A percentile compares a stretch with the other conserved stretches of the same genome.
Conservation (phyloP, 768 basidiomycete species). For the Lactifluus rugatus region DNA sequence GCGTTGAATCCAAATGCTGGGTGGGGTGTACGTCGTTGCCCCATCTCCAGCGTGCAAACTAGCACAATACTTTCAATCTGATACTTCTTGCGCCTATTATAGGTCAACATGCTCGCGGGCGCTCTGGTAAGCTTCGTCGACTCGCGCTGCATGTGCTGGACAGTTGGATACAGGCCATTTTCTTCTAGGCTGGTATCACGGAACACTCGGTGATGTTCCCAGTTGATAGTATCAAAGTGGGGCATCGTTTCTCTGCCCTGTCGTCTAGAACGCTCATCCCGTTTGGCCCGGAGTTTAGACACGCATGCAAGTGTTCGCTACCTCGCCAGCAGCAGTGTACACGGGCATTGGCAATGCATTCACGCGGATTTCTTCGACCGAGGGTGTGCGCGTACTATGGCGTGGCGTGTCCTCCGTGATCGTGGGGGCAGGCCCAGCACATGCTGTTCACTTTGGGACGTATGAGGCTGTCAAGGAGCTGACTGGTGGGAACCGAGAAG, state of each 20-base stretch:
- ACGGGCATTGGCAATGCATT: slow-evolving; percentile 87
- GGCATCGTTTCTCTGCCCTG: slow-evolving; percentile 18
- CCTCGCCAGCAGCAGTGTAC: slow-evolving; percentile 79
- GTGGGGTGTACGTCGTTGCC: slow-evolving; percentile 45
- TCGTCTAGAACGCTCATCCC: background rate
- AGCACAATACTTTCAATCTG: slow-evolving; percentile 7
- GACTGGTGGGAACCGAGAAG: slow-evolving; percentile 69
- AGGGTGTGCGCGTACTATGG: slow-evolving; percentile 88
- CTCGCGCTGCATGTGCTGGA: background rate
- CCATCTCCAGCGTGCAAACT: background rate
- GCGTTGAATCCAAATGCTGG: slow-evolving; percentile 67
- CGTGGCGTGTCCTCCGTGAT: slow-evolving; percentile 94
- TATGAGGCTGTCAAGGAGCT: slow-evolving; percentile 93
- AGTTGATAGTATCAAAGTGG: slow-evolving; percentile 93
- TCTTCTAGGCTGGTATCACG: slow-evolving; percentile 84
- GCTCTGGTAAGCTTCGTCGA: slow-evolving; percentile 60
- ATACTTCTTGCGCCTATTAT: background rate
- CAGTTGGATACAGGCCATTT: background rate
- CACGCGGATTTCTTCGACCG: slow-evolving; percentile 85
- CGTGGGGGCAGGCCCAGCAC: slow-evolving; percentile 93
- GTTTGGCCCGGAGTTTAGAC: slow-evolving; percentile 47
- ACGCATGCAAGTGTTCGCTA: slow-evolving; percentile 95
- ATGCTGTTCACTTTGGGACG: slow-evolving; percentile 95
- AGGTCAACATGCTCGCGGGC: slow-evolving; percentile 97
- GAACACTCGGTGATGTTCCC: slow-evolving; percentile 99